These are phyloP conservation scores for Trichocomaceae sp. DNA, from an alignment of 2,329 filamentous ascomycete genomes.

Conservation along the genomic window DNA sequence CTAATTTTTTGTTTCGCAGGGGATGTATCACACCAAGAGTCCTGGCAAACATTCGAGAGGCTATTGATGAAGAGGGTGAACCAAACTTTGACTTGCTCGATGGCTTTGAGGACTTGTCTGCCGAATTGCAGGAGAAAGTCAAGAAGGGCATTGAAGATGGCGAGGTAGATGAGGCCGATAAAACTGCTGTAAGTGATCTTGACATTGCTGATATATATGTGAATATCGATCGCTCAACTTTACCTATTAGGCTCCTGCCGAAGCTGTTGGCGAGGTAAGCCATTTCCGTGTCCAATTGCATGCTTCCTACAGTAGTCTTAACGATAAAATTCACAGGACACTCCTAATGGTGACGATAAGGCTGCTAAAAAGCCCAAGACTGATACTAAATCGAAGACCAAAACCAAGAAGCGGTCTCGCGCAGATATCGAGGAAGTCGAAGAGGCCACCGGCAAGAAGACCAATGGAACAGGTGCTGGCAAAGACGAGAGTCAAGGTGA, in stretches of 20 bases:
- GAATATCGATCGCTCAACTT: background rate
- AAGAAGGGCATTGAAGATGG: slow-evolving; percentile 65
- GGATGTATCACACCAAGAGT: slow-evolving; percentile 78
- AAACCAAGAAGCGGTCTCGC: slow-evolving; percentile 17
- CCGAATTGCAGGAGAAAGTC: slow-evolving; percentile 67
- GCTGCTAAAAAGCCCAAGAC: slow-evolving; percentile 9
- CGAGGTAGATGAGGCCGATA: slow-evolving; percentile 78
- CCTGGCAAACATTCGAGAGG: slow-evolving; percentile 56
- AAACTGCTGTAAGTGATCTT: slow-evolving; percentile 65
- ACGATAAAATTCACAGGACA: slow-evolving; percentile 42
- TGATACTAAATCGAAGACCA: slow-evolving; percentile 14
- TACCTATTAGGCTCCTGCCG: slow-evolving; percentile 50
- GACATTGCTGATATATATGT: background rate
- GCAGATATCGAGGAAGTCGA: slow-evolving; percentile 13
- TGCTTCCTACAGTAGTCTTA: background rate
- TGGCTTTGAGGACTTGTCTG: slow-evolving; percentile 69
- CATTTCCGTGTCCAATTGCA: background rate
- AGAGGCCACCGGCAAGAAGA: slow-evolving; percentile 16
- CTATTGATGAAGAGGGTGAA: slow-evolving; percentile 36
- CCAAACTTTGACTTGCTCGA: slow-evolving; percentile 64
- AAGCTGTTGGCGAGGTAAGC: slow-evolving; percentile 37
- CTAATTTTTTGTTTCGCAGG: slow-evolving; percentile 47
- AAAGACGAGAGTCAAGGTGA: slow-evolving; percentile 1
- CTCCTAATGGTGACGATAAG: slow-evolving; percentile 30
- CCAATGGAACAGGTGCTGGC: background rate